Conservation (phyloP, 805 yeast species). For the Candida nanaspora region DNA sequence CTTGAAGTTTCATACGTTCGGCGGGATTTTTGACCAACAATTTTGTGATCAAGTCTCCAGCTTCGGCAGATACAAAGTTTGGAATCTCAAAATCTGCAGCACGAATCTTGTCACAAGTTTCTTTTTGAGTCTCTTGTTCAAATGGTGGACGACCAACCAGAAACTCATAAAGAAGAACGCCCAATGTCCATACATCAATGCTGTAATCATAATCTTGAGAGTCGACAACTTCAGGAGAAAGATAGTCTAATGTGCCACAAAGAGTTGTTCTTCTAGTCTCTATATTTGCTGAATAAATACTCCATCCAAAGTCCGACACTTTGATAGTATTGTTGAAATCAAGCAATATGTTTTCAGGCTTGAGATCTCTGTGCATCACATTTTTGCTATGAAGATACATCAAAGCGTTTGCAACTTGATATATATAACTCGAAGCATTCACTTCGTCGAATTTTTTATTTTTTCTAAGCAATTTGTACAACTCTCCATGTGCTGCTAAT, state of each 20-base stretch:
- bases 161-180: slow-evolving; percentile 79
- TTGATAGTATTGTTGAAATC: slow-evolving; percentile 73
- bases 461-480: slow-evolving; percentile 65
- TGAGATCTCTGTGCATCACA: slow-evolving; percentile 86
- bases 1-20: slow-evolving; percentile 51
- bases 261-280: slow-evolving; percentile 57
- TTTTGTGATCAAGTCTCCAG: slow-evolving; percentile 61
- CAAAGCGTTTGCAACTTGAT: slow-evolving; percentile 78
- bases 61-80: slow-evolving; percentile 58
- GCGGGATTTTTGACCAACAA: slow-evolving; percentile 65
- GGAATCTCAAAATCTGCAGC: slow-evolving; percentile 75
- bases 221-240: slow-evolving; percentile 94
- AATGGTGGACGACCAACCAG: slow-evolving; percentile 89
- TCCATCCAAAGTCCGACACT: slow-evolving; percentile 95
- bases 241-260: slow-evolving; percentile 91
- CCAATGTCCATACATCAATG: slow-evolving; percentile 92
- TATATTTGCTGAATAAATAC: slow-evolving; percentile 60
- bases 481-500: slow-evolving; percentile 79
- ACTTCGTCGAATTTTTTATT: slow-evolving; percentile 64
- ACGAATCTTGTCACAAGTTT: slow-evolving; percentile 75
- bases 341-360: slow-evolving; percentile 85
- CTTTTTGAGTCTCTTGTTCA: slow-evolving; percentile 70
- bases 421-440: slow-evolving; percentile 70
- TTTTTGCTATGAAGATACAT: slow-evolving; percentile 69
- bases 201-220: slow-evolving; percentile 67